A percentile compares a stretch with the other conserved stretches of the same genome.
These are phyloP conservation scores for Ophiosphaerella korrae DNA, from an alignment of 2,329 filamentous ascomycete genomes.

Conservation along the genomic window DNA sequence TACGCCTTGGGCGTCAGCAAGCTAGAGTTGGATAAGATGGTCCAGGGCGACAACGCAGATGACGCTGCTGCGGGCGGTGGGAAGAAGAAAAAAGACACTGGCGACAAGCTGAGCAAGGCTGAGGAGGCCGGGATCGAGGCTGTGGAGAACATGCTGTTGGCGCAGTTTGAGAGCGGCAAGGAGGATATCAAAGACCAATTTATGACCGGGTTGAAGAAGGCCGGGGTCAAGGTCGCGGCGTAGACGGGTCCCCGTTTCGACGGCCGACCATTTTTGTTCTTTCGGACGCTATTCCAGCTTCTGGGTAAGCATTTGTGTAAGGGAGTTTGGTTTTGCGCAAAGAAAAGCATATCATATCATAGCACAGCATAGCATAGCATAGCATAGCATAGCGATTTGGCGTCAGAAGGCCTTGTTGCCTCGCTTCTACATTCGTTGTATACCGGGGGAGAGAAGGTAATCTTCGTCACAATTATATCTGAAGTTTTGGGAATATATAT, in stretches of 20 bases:
- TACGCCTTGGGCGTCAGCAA: constrained; percentile 91
- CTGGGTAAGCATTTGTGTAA: too few relatives aligned
- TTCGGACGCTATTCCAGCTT: too few relatives aligned
- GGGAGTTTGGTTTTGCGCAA: too few relatives aligned
- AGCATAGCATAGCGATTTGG: too few relatives aligned
- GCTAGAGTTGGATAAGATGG: constrained; percentile 80
- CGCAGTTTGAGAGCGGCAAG: constrained; percentile 24
- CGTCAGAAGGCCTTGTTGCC: too few relatives aligned
- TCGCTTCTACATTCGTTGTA: too few relatives aligned
- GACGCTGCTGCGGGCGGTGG: constrained; percentile 20
- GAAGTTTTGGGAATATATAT: too few relatives aligned
- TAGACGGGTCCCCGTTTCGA: neutral
- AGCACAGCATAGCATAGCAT: too few relatives aligned
- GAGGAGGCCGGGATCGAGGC: constrained; percentile 41
- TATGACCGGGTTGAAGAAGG: constrained; percentile 47
- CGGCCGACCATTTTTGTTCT: too few relatives aligned
- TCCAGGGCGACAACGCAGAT: constrained; percentile 65
- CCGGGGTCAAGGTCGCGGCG: constrained; percentile 46
- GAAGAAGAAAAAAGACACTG: constrained; percentile 19
- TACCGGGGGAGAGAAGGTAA: too few relatives aligned
- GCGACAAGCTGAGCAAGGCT: constrained; percentile 42
- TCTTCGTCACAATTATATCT: too few relatives aligned
- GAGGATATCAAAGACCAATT: constrained; percentile 51
- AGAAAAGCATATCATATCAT: too few relatives aligned
- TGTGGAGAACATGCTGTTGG: constrained; percentile 50